Conservation (phyloP, 306 rosid species). For the Quercus gilva region DNA sequence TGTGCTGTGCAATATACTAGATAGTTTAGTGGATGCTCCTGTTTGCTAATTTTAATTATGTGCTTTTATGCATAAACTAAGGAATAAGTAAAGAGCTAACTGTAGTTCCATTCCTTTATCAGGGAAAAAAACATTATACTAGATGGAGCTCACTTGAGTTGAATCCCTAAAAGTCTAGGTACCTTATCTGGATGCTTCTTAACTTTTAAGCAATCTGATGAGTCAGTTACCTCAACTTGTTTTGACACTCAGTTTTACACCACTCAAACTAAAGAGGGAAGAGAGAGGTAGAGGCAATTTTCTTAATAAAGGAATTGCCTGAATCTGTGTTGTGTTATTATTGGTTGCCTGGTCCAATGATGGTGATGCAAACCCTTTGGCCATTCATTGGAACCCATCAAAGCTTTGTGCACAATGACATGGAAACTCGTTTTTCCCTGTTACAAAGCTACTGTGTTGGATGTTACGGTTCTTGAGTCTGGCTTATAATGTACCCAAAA, state of each 20-base stretch:
- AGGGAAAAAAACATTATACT: neutral
- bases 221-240: neutral
- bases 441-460: neutral
- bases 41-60: neutral
- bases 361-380: neutral
- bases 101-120: neutral
- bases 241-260: neutral
- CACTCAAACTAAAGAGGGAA: constrained; percentile 7
- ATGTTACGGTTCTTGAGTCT: neutral
- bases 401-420: neutral
- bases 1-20: neutral
- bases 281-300: neutral
- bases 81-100: neutral
- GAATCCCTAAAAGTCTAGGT: neutral
- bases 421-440: neutral
- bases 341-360: neutral
- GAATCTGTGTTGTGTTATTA: neutral
- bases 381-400: neutral
- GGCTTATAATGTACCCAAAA: neutral
- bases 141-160: neutral
- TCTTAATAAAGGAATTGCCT: neutral
- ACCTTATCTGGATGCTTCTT: neutral
- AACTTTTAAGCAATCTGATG: constrained; percentile 8
- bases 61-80: neutral
- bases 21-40: neutral